These are phyloP conservation scores for Aspergillus neoniger DNA, from an alignment of 2,329 filamentous ascomycete genomes.

Conservation along the genomic window DNA sequence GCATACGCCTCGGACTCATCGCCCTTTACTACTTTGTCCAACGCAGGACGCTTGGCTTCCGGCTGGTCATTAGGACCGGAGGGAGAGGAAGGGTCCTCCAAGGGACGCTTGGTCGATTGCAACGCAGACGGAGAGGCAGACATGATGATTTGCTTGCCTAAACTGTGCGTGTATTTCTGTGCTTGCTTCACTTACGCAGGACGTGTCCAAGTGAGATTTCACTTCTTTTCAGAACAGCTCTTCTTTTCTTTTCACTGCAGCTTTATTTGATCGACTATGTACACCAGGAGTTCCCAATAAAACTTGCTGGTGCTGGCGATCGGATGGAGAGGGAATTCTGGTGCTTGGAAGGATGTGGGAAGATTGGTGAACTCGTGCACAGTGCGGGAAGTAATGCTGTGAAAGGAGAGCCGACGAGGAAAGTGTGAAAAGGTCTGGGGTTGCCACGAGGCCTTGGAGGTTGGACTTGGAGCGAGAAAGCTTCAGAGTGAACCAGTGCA, in stretches of 20 bases:
- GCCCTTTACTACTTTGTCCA: constrained; percentile 85
- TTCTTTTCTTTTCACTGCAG: constrained; percentile 58
- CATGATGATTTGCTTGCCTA: constrained; percentile 56
- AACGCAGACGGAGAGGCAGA: constrained; percentile 63
- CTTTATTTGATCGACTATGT: constrained; percentile 62
- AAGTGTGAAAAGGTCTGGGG: constrained; percentile 30
- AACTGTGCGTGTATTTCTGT: constrained; percentile 32
- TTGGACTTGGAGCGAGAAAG: constrained; percentile 18
- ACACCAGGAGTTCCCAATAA: constrained; percentile 88
- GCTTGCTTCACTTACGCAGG: constrained; percentile 43
- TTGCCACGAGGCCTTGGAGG: constrained; percentile 26
- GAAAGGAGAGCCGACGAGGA: constrained; percentile 34
- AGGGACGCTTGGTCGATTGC: constrained; percentile 74
- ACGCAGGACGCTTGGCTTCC: constrained; percentile 92
- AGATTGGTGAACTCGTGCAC: constrained; percentile 33
- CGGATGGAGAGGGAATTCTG: constrained; percentile 41
- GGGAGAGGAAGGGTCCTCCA: constrained; percentile 95
- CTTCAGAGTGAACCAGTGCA: constrained; percentile 27
- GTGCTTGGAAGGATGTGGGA: constrained; percentile 36
- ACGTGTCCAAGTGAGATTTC: constrained; percentile 45
- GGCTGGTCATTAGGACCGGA: constrained; percentile 89
- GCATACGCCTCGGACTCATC: constrained; percentile 45
- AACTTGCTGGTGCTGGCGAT: constrained; percentile 78
- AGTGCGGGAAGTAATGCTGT: constrained; percentile 39
- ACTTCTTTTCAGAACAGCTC: constrained; percentile 38